Evolutionary conservation across 345 rosid species (phyloP), one percentile per base, ranked within the genome.

Genomic region (Boechera divaricarpa): DNA sequence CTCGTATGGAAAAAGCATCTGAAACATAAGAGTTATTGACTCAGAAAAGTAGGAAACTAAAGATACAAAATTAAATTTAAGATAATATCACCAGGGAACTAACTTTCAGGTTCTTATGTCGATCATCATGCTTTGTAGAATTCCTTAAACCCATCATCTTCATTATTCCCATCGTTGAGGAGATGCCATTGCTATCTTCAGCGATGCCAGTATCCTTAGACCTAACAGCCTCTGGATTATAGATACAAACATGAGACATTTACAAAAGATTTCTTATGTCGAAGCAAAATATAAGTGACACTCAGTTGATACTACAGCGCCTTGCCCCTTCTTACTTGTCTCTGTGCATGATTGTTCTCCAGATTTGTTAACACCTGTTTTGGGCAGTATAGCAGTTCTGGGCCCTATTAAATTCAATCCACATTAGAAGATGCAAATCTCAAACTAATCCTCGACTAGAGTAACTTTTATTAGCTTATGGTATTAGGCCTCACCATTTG

Each of bases 1-100:
- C 82, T 87, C 97, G 21, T 91, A 91, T 38, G 95, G 95, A 82
- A 91, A 91, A 73, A 69, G 72, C 65, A 79, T 79, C 82, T 79
- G 82, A 44, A 67, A 63, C 32, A 51, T 7, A 45, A 61, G 33
- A 73, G 35, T 4, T 7, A 26, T 60, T 53, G 52, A 28, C 24
- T 73, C 65, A 79, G 69, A 32, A 59, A 72, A 59, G 16, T 60
- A 58, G 63, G 35, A 52, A n/a, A 67, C 18, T 13, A 52, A 35
- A 57, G 47, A 67, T 51, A 42, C n/a, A 56, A 31, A 35, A 36
- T 2, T 35, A 15, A 31, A 71, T 38, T 18, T 32, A 78, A 5
- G 57, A 39, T 65, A 48, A 24, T 36, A 61, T 60, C 65, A 62
- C 38, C 29, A 59, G 35, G 71, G 74, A 83, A 84, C 90, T 74